Evolutionary conservation across 176 grass and related monocot species (phyloP).

Genomic region (Musa schizocarpa): DNA sequence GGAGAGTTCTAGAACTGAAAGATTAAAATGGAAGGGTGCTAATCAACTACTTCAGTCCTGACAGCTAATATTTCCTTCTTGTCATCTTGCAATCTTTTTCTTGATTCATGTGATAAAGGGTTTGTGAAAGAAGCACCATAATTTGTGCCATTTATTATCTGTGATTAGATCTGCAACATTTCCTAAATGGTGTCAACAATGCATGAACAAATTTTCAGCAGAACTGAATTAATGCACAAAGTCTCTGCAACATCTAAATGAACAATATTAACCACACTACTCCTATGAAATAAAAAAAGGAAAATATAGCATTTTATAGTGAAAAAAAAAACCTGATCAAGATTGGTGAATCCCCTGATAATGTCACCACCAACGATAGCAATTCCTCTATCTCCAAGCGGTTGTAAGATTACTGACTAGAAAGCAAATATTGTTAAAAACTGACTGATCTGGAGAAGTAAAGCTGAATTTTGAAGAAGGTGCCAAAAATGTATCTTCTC

Average conservation of each 20-base stretch:
- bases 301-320: neutral
- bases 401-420: conserved; percentile 75
- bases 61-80: too few relatives aligned
- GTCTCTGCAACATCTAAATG: neutral
- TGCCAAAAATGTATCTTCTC: neutral
- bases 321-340: conserved; percentile 53
- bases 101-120: too few relatives aligned
- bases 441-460: conserved; percentile 4
- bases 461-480: neutral
- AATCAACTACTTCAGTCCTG: too few relatives aligned
- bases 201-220: too few relatives aligned
- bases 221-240: too few relatives aligned
- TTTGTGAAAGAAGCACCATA: too few relatives aligned
- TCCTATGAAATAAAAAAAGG: neutral
- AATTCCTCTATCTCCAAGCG: conserved; percentile 70
- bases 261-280: neutral
- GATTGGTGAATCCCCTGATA: conserved; percentile 73
- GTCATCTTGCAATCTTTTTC: too few relatives aligned
- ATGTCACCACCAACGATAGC: conserved; percentile 69
- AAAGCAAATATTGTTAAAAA: neutral
- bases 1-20: too few relatives aligned
- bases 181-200: too few relatives aligned
- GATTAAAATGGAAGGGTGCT: too few relatives aligned
- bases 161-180: too few relatives aligned
- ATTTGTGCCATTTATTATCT: too few relatives aligned